phyloP scores from a whole-genome alignment of 805 yeast genomes.

The Candida krabiensis region DNA sequence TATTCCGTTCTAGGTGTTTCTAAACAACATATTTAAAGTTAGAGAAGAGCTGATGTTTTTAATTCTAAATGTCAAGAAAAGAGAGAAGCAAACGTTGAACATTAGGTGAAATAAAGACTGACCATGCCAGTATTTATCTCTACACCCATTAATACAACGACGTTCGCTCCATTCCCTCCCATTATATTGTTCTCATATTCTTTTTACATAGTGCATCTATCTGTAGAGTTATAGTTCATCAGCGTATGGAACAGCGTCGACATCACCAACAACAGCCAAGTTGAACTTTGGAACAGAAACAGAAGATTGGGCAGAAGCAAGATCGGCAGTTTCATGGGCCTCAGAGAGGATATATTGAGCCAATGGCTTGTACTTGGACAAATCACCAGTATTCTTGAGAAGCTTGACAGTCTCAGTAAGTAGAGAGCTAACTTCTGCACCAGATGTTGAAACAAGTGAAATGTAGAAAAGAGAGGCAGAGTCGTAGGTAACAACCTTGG shows the following conservation, averaged over 20 bases:
- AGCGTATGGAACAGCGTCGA: constrained; percentile 80
- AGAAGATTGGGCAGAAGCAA: constrained; percentile 35
- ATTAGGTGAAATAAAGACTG: neutral
- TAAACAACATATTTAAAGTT: neutral
- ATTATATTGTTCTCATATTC: constrained; percentile 10
- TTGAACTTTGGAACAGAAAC: constrained; percentile 58
- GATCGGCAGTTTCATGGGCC: constrained; percentile 38
- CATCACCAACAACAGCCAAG: constrained; percentile 88
- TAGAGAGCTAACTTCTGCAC: constrained; percentile 57
- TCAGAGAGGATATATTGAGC: constrained; percentile 45
- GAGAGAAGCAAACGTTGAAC: too few species aligned
- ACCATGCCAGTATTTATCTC: neutral
- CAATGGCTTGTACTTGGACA: constrained; percentile 59
- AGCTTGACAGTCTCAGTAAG: constrained; percentile 58
- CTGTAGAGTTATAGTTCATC: constrained; percentile 68
- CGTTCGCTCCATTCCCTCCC: too few species aligned
- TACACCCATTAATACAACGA: too few species aligned
- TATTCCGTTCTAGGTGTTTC: neutral
- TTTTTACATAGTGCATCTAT: constrained; percentile 14
- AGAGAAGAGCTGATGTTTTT: neutral
- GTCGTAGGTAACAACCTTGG: constrained; percentile 62
- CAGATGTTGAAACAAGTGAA: constrained; percentile 57
- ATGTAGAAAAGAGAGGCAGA: constrained; percentile 82
- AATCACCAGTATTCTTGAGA: constrained; percentile 52
- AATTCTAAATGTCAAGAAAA: neutral